Percentiles rank a stretch among this genome's conserved stretches.
Conservation (phyloP, 2,329 filamentous ascomycete species). For the Dothistroma septosporum region DNA sequence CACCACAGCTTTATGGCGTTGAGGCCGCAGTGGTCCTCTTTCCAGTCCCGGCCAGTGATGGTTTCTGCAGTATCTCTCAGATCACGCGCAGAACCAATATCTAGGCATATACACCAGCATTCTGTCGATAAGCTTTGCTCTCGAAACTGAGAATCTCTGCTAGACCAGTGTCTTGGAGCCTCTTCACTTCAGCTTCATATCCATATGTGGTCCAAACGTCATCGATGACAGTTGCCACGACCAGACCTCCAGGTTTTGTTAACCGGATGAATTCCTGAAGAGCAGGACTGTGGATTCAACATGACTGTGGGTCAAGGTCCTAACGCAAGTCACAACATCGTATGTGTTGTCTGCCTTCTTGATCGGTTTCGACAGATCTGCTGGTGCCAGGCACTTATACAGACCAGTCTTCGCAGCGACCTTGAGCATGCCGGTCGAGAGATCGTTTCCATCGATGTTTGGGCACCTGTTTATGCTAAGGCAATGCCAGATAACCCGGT, state of each 20-base stretch:
- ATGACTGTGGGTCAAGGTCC: conserved; percentile 53
- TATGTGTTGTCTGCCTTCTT: conserved; percentile 41
- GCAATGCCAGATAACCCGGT: conserved; percentile 52
- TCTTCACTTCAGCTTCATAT: conserved; percentile 46
- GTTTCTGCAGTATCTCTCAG: not conserved
- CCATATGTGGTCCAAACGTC: conserved; percentile 49
- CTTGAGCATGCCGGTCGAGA: conserved; percentile 51
- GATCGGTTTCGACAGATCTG: conserved; percentile 48
- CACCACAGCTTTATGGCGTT: not conserved
- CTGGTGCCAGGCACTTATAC: conserved; percentile 45
- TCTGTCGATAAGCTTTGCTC: conserved; percentile 32
- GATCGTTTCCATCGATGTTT: conserved; percentile 52
- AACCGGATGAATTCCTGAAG: conserved; percentile 50
- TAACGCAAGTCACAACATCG: conserved; percentile 50
- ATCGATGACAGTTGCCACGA: conserved; percentile 52
- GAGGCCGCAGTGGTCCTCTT: not conserved
- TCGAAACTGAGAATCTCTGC: conserved; percentile 38
- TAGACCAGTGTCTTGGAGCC: conserved; percentile 33
- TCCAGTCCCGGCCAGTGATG: not conserved
- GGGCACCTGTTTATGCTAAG: conserved; percentile 43
- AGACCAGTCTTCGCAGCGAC: conserved; percentile 45
- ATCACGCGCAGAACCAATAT: conserved; percentile 24
- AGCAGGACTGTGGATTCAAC: conserved; percentile 47
- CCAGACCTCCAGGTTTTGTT: conserved; percentile 44
- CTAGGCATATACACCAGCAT: conserved; percentile 18